phyloP scores from a whole-genome alignment of 306 rosid genomes.

The Fagus sylvatica region DNA sequence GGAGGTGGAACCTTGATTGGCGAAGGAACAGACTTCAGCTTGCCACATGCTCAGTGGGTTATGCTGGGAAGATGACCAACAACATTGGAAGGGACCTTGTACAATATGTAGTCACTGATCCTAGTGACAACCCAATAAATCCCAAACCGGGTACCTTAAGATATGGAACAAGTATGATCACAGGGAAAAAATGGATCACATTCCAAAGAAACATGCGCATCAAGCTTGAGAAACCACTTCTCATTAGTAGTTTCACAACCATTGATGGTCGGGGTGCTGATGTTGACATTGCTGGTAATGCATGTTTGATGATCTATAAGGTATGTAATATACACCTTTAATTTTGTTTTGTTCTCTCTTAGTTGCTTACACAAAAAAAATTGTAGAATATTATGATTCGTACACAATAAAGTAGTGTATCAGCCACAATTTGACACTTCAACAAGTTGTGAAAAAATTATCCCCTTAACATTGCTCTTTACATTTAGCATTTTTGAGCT shows the following conservation, averaged over 20 bases:
- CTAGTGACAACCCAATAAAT: background rate
- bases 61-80: constrained; percentile 5
- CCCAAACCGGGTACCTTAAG: background rate
- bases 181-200: constrained; percentile 5
- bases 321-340: background rate
- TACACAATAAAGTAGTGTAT: too few species aligned
- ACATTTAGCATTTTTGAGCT: too few species aligned
- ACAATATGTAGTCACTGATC: background rate
- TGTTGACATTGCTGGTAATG: background rate
- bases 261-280: constrained; percentile 6
- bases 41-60: constrained; percentile 14
- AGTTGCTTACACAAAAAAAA: background rate
- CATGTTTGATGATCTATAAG: constrained; percentile 1
- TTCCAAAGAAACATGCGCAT: background rate
- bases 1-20: constrained; percentile 3
- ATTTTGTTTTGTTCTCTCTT: background rate
- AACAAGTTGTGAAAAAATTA: too few species aligned
- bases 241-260: constrained; percentile 2
- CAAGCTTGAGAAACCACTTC: background rate
- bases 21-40: background rate
- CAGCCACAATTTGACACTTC: too few species aligned
- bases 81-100: background rate
- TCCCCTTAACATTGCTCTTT: too few species aligned
- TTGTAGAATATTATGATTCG: too few species aligned
- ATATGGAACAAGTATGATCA: background rate